Evolutionary conservation across 495 filamentous ascomycete species (phyloP), one percentile per base, ranked within the genome.

Genomic region (Penicillium longicatenatum): DNA sequence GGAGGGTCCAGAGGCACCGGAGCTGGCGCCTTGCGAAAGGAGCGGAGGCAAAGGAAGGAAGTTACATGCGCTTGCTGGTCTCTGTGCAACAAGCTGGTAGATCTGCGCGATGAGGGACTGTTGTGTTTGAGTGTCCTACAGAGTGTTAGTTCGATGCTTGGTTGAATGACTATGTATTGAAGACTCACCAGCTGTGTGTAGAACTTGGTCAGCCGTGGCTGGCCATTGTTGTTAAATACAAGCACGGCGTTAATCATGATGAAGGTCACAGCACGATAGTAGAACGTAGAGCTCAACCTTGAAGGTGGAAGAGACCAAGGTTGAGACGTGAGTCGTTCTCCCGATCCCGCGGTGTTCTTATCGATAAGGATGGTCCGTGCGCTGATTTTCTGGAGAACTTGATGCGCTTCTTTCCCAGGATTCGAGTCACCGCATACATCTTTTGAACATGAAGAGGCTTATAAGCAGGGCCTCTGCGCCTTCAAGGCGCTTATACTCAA

Each of bases 201-300:
- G 81, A 99, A 99, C 67, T 97, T 98, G 58, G 93, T 98, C 57
- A 99, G 84, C 31, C 94, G 89, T 16, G 94, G 93, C 69, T 98
- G 92, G 58, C 94, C 94, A 57, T 90, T 89, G 73, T 97, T 96
- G 71, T 99, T 99, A 82, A 99, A 99, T 69, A 99, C 92, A 41
- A 99, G 82, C 50, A 99, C 91, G 33, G 94, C 94, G 82, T 97
- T 99, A 76, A 99, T 98, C 94, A 99, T 98, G 7, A 65, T 71
- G 66, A n/a, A 14, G n/a, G 17, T 24, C 30, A 29, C n/a, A 11
- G 22, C 9, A 16, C 11, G 46, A 54, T 11, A 6, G 9, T 16
- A 51, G 17, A 39, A 39, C 19, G 8, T 22, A 45, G 19, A 22
- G 1, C 19, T 11, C 4, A 45, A 22, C 3, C 42, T 45, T 22